Evolutionary conservation across 78 protist genomes (phyloP).

Genomic region (Chrysochromulina parva): DNA sequence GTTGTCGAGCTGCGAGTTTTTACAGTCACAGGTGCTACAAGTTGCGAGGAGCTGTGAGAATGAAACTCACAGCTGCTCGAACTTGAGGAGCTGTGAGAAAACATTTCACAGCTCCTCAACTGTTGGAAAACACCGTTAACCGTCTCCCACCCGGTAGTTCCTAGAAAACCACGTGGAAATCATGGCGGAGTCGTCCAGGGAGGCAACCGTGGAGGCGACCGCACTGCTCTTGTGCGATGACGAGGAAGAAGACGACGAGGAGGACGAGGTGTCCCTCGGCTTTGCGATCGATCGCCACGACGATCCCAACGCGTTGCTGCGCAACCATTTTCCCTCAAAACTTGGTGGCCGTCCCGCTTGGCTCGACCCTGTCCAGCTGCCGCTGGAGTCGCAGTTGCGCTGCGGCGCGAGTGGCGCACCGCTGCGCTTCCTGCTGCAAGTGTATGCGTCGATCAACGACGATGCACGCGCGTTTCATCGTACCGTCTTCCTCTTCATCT

Average conservation of each 20-base stretch:
- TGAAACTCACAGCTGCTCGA: too few species aligned
- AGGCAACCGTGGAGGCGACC: too few species aligned
- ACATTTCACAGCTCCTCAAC: too few species aligned
- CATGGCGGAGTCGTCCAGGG: too few species aligned
- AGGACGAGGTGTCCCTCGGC: not conserved
- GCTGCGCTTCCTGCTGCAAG: not conserved
- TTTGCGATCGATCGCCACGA: not conserved
- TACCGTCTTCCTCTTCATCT: not conserved
- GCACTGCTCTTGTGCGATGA: too few species aligned
- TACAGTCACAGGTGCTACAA: too few species aligned
- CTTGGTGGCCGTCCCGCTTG: constrained; percentile 7
- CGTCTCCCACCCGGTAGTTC: too few species aligned
- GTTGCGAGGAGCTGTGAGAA: too few species aligned
- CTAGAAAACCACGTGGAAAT: too few species aligned
- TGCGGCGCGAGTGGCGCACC: not conserved
- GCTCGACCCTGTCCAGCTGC: constrained; percentile 23
- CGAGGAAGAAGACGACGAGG: not conserved
- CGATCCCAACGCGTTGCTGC: not conserved
- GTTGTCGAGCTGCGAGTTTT: too few species aligned
- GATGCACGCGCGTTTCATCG: constrained; percentile 9
- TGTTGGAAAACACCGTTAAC: too few species aligned
- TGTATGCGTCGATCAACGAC: not conserved
- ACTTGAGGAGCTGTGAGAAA: too few species aligned
- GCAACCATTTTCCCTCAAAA: not conserved
- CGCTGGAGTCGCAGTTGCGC: not conserved